Base-by-base conservation (phyloP, 768 basidiomycete genomes). In the Naematelia encephala region DNA sequence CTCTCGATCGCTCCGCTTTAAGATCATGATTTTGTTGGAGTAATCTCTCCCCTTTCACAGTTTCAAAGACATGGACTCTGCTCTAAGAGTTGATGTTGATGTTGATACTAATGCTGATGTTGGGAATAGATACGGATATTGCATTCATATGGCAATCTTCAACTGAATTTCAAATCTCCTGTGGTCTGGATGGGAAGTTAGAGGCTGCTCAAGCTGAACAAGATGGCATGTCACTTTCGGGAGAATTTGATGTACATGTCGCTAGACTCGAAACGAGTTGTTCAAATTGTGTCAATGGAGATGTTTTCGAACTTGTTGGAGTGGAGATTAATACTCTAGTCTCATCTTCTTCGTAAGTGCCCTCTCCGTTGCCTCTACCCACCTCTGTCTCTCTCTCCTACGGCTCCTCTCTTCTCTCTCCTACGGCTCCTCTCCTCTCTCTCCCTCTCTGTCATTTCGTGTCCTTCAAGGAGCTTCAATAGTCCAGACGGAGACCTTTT, bases 121-220 rank as follows among this genome's bases (percentile, higher is more conserved):
- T 43, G 39, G 25, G n/a, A 51, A 22, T 34, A 71, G 67, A 63
- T 51, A 57, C 56, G 3, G 44, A 61, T 16, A 29, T 68, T 5
- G 27, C 46, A 1, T 71, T 59, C 34, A 4, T 51, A 23, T 66
- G 58, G 54, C 12, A 27, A 4, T 25, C 59, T 1, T 44, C 54
- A 16, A 22, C 22, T 3, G 23, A 19, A 4, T 48, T 45, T 21
- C 28, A 28, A 4, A 50, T 71, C 1, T 54, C 51, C 39, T 44
- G 54, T 0, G 62, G 64, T 3, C 30, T 68, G 0, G 69, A 68
- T 54, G 69, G 69, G 5, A 23, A 55, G 23, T 12, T 59, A 13
- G 29, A 57, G 10, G 22, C 56, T 5, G 56, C 30, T 1, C 42
- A 51, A 30, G 56, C 56, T 2, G 19, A 30, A 1, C 39, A 56